Base-by-base conservation (phyloP, 345 rosid genomes). In the Schrenkiella parvula region DNA sequence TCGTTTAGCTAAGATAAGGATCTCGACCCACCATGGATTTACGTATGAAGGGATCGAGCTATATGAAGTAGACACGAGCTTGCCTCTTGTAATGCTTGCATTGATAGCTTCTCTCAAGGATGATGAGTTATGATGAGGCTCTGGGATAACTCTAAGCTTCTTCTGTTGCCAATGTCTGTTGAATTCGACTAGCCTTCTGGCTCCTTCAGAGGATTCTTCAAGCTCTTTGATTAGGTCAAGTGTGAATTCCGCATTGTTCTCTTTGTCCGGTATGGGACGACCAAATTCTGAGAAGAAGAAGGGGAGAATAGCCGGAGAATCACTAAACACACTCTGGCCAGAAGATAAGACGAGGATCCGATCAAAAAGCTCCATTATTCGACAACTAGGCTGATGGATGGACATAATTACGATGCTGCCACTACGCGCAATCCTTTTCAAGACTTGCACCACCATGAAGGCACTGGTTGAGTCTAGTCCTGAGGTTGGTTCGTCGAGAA, bases 401-500 rank as follows among this genome's bases (percentile, higher is more conserved):
- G 93, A 84, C 89, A 88, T 86, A 51, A 90, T 71, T 6, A 90
- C 89, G 0, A 90, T 81, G 74, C 96, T 90, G 2, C 93, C 97
- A 8, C 88, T 78, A 48, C 51, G 68, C 10, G 97, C 96, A 9
- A 93, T 93, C 56, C 78, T 88, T 79, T 93, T 90, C 18, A 93
- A 87, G 80, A 86, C 87, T 35, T 93, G 93, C 41, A 87, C 98
- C 17, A 93, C 98, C 73, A 90, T 87, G 70, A 80, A 86, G 28
- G 96, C 96, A 47, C 89, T 86, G 0, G 90, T 84, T 18, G 98
- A 93, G 78, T 93, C 97, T 34, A 90, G 84, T 42, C 97, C 97
- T 6, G 97, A 90, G 19, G 98, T 93, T 29, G 98, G 96, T 72
- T 93, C 97, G 28, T 93, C 96, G 0, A 93, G 96, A 63, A 93